These are phyloP conservation scores for Pestalotiopsis sp. DNA, from an alignment of 2,329 filamentous ascomycete species.

Conservation along the genomic window DNA sequence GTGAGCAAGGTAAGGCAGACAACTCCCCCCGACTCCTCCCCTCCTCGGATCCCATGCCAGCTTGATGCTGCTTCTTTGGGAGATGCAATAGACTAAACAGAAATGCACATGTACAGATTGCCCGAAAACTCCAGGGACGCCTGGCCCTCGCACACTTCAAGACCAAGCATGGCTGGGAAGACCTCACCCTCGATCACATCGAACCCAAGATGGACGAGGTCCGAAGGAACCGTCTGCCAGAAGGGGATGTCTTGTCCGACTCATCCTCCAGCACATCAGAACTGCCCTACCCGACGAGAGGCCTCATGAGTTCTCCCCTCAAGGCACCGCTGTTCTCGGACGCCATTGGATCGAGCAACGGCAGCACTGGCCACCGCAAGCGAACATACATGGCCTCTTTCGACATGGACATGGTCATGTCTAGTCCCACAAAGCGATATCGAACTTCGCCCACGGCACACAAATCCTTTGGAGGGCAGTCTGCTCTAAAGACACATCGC, in stretches of 20 bases:
- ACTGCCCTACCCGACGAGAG: conserved; percentile 66
- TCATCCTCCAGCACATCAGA: conserved; percentile 85
- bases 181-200: conserved; percentile 82
- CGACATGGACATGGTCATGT: conserved; percentile 46
- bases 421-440: conserved; percentile 68
- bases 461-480: conserved; percentile 60
- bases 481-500: conserved; percentile 76
- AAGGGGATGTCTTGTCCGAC: conserved; percentile 79
- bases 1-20: conserved; percentile 67
- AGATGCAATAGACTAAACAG: conserved; percentile 19
- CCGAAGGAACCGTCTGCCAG: conserved; percentile 68
- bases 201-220: conserved; percentile 82
- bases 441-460: conserved; percentile 65
- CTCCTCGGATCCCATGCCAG: neutral
- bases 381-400: conserved; percentile 63
- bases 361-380: conserved; percentile 67
- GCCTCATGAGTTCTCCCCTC: conserved; percentile 82
- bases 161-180: conserved; percentile 93
- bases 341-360: conserved; percentile 71
- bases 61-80: neutral
- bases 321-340: conserved; percentile 85
- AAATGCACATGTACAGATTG: conserved; percentile 65
- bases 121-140: conserved; percentile 87
- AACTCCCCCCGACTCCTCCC: conserved; percentile 7
- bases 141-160: conserved; percentile 97